A percentile compares a stretch with the other conserved stretches of the same genome.
These are phyloP conservation scores for Delonix regia DNA, from an alignment of 306 rosid species.

Conservation along the genomic window DNA sequence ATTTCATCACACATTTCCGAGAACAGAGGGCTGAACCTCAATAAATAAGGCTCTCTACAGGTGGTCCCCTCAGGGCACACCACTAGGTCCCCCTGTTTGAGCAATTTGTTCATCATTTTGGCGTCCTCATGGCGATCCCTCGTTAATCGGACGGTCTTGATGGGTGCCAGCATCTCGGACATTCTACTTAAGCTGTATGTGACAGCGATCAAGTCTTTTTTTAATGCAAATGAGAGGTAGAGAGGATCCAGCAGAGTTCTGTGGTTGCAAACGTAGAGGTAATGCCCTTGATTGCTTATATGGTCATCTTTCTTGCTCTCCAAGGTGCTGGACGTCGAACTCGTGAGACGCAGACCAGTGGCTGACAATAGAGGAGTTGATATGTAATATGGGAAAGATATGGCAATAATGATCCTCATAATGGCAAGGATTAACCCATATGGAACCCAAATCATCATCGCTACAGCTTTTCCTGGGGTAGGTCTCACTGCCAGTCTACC, in stretches of 20 bases:
- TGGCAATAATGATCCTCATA: slow-evolving; percentile 36
- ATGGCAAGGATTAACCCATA: slow-evolving; percentile 48
- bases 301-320: neutral
- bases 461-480: slow-evolving; percentile 42
- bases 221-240: slow-evolving; percentile 50
- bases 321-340: slow-evolving; percentile 25
- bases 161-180: slow-evolving; percentile 76
- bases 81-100: slow-evolving; percentile 61
- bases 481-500: slow-evolving; percentile 77
- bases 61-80: slow-evolving; percentile 96
- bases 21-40: slow-evolving; percentile 82
- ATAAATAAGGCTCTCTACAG: slow-evolving; percentile 80
- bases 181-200: slow-evolving; percentile 83
- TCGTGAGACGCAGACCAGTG: slow-evolving; percentile 52
- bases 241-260: slow-evolving; percentile 74
- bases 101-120: slow-evolving; percentile 45
- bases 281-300: neutral
- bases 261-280: slow-evolving; percentile 84
- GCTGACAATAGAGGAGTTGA: slow-evolving; percentile 47
- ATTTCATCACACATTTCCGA: slow-evolving; percentile 62
- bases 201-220: slow-evolving; percentile 51
- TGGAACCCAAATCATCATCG: slow-evolving; percentile 69
- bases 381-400: slow-evolving; percentile 52
- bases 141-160: slow-evolving; percentile 67
- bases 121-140: slow-evolving; percentile 62